Conservation (phyloP, 805 yeast species). For the Wickerhamiella allomyrinae region DNA sequence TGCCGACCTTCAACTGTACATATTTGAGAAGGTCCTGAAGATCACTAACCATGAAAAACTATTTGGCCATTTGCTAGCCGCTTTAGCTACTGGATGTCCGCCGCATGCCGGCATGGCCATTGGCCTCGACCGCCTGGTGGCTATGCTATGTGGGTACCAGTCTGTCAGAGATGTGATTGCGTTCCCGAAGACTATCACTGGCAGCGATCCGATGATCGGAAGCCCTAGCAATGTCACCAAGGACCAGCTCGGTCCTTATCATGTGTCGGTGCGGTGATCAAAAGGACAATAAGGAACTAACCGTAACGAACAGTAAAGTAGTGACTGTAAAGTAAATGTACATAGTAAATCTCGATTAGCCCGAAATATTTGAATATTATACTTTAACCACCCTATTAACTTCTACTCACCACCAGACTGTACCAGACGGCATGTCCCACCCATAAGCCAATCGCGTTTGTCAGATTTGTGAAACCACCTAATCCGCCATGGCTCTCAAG, state of each 20-base stretch:
- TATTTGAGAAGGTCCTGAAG: constrained; percentile 49
- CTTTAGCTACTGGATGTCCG: constrained; percentile 85
- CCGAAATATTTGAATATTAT: no score
- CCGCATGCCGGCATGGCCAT: constrained; percentile 97
- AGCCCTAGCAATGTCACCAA: constrained; percentile 60
- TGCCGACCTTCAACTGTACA: constrained; percentile 55
- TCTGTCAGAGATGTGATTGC: constrained; percentile 90
- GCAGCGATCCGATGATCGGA: constrained; percentile 74
- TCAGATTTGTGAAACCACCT: not conserved
- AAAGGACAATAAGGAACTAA: no score
- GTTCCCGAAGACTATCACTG: constrained; percentile 84
- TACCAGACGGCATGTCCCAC: no score
- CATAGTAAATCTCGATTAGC: no score
- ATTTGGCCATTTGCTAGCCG: constrained; percentile 76
- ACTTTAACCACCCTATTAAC: no score
- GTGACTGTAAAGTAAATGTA: no score
- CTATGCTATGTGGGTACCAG: constrained; percentile 65
- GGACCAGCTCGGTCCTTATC: constrained; percentile 40
- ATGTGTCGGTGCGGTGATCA: constrained; percentile 22
- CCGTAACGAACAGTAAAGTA: no score
- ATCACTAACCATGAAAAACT: constrained; percentile 43
- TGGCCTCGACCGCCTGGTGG: constrained; percentile 86
- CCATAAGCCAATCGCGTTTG: not conserved
- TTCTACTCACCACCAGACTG: no score
- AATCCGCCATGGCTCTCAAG: constrained; percentile 18